These are phyloP conservation scores for Evansstolkia leycettana DNA, from an alignment of 495 filamentous ascomycete species.

Conservation along the genomic window DNA sequence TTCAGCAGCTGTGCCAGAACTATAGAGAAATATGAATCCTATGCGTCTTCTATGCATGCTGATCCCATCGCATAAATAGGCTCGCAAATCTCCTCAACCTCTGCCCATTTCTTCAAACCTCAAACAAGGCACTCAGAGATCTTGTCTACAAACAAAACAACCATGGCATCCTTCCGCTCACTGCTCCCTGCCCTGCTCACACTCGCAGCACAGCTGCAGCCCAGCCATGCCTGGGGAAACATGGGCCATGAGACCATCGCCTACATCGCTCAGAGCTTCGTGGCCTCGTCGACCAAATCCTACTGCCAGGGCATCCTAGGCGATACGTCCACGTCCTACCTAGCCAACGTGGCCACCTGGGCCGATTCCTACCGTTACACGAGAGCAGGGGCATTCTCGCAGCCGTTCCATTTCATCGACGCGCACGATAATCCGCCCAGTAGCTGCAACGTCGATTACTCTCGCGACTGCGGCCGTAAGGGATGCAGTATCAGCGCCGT, in stretches of 20 bases:
- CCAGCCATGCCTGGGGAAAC: conserved; percentile 33
- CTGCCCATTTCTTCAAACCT: no score
- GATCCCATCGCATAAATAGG: no score
- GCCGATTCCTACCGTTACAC: conserved; percentile 47
- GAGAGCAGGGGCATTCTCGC: conserved; percentile 38
- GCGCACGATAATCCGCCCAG: conserved; percentile 48
- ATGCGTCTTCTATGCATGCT: no score
- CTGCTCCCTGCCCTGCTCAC: no score
- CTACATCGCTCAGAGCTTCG: conserved; percentile 40
- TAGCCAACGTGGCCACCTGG: conserved; percentile 50
- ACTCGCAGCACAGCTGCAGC: no score
- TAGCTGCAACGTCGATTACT: conserved; percentile 41
- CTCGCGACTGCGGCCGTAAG: conserved; percentile 42
- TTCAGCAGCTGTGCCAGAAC: no score
- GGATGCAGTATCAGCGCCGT: conserved; percentile 53
- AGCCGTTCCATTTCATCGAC: conserved; percentile 50
- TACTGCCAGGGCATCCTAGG: conserved; percentile 37
- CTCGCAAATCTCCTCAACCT: no score
- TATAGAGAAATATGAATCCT: no score
- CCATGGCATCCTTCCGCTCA: no score
- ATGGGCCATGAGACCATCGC: conserved; percentile 47
- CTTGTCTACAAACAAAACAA: no score
- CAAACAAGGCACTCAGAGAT: no score
- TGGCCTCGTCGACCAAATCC: conserved; percentile 21
- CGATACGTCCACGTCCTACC: conserved; percentile 37